Percentiles rank a stretch among this genome's conserved stretches.
Conservation (phyloP, 345 rosid genomes). For the Boechera stricta region DNA sequence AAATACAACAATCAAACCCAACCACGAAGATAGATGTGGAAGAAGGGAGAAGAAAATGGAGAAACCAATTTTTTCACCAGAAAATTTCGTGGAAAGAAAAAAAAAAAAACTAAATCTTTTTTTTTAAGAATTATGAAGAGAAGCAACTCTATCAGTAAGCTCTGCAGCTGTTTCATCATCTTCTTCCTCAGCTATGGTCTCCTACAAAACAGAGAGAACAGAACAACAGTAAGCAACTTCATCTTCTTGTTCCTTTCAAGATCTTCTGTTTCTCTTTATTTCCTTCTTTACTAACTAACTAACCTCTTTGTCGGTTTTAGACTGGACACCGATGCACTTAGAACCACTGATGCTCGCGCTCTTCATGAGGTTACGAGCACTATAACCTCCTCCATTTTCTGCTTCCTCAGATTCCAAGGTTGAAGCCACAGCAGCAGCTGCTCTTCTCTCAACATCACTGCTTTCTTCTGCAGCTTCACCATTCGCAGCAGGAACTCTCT, state of each 20-base stretch:
- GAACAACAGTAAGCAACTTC: slow-evolving; percentile 20
- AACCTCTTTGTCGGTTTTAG: slow-evolving; percentile 61
- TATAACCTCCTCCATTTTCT: slow-evolving; percentile 52
- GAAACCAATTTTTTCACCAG: slow-evolving; percentile 29
- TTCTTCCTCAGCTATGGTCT: slow-evolving; percentile 46
- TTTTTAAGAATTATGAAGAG: slow-evolving; percentile 41
- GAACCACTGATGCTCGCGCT: slow-evolving; percentile 98
- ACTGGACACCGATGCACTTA: slow-evolving; percentile 70
- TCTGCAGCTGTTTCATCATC: slow-evolving; percentile 32
- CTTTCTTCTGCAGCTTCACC: slow-evolving; percentile 50
- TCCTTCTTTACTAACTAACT: slow-evolving; percentile 4
- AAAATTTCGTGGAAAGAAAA: slow-evolving; percentile 20
- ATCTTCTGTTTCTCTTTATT: slow-evolving; percentile 11
- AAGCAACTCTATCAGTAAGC: slow-evolving; percentile 41
- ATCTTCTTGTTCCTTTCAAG: slow-evolving; percentile 9
- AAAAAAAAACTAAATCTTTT: neutral
- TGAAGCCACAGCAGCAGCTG: slow-evolving; percentile 54
- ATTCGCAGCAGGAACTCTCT: slow-evolving; percentile 75
- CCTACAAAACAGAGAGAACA: slow-evolving; percentile 36
- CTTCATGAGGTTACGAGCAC: slow-evolving; percentile 80
- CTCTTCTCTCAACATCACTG: slow-evolving; percentile 56
- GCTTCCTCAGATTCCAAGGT: slow-evolving; percentile 58
- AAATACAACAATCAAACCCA: slow-evolving; percentile 48
- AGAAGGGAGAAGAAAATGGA: slow-evolving; percentile 32
- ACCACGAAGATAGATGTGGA: slow-evolving; percentile 43